A percentile compares a stretch with the other conserved stretches of the same genome.
Evolutionary conservation across 768 basidiomycete genomes (phyloP).

Genomic region (Neoboletus magnificus): DNA sequence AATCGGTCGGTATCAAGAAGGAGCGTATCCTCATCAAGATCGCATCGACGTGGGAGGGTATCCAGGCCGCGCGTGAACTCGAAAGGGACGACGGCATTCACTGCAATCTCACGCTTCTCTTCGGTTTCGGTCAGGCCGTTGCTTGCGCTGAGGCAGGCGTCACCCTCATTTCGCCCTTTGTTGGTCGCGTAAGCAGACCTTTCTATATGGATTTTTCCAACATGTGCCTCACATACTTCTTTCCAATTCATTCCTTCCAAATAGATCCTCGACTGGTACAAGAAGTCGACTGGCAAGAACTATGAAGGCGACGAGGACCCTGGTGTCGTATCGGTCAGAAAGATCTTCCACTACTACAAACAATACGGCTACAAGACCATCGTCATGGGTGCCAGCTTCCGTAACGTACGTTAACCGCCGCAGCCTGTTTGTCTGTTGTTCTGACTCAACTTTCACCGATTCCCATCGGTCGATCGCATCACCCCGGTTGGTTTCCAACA

Average conservation of each 20-base stretch:
- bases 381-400: conserved; percentile 99
- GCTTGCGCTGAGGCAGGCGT: conserved; percentile 98
- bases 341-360: conserved; percentile 99
- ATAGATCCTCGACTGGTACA: conserved; percentile 99
- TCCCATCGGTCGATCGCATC: conserved; percentile 3
- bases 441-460: neutral
- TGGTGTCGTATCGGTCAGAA: conserved; percentile 92
- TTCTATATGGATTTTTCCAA: conserved; percentile 18
- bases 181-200: conserved; percentile 74
- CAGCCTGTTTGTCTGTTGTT: neutral
- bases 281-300: conserved; percentile 81
- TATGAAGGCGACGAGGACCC: conserved; percentile 94
- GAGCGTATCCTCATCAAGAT: conserved; percentile 99
- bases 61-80: conserved; percentile 96
- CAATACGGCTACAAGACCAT: conserved; percentile 98
- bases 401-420: conserved; percentile 63
- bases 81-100: conserved; percentile 92
- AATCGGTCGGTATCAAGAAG: conserved; percentile 88
- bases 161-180: conserved; percentile 98
- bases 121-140: conserved; percentile 98
- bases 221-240: conserved; percentile 6
- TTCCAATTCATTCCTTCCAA: conserved; percentile 8
- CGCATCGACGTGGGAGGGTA: conserved; percentile 99
- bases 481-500: conserved; percentile 29
- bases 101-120: conserved; percentile 98